Evolutionary conservation across 2,329 filamentous ascomycete species (phyloP).

Genomic region (Aspergillus sp.): DNA sequence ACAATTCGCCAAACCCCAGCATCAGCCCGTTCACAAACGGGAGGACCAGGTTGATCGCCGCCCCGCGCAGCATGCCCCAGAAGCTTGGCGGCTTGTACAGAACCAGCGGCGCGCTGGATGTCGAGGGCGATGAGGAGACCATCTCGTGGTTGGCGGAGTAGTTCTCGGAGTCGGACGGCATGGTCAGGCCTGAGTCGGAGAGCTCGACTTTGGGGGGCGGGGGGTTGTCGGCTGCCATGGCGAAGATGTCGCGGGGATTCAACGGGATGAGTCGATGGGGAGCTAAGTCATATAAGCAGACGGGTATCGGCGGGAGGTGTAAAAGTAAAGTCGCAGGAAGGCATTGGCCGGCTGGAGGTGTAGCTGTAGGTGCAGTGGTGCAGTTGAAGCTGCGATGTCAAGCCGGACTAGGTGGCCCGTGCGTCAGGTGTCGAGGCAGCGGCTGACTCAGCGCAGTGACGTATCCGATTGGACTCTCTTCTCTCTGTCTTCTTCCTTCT

Average conservation of each 20-base stretch:
- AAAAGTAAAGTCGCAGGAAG: too few species aligned
- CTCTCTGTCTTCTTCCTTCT: neutral
- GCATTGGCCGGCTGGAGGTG: too few species aligned
- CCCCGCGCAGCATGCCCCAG: constrained; percentile 75
- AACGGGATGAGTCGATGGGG: too few species aligned
- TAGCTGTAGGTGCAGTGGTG: too few species aligned
- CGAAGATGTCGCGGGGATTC: constrained; percentile 8
- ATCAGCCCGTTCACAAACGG: constrained; percentile 98
- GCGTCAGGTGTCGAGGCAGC: too few species aligned
- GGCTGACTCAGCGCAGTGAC: too few species aligned
- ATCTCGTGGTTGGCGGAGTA: constrained; percentile 35
- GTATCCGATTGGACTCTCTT: too few species aligned
- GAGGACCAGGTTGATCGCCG: constrained; percentile 88
- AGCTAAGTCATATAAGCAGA: neutral
- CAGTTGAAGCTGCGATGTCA: too few species aligned
- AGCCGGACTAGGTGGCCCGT: too few species aligned
- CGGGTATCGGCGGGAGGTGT: too few species aligned
- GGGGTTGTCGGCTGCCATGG: constrained; percentile 26
- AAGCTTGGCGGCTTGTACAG: constrained; percentile 83
- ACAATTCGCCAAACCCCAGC: constrained; percentile 92
- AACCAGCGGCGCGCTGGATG: constrained; percentile 31
- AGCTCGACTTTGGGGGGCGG: constrained; percentile 27
- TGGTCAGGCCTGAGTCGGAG: constrained; percentile 35
- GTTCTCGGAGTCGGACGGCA: constrained; percentile 41
- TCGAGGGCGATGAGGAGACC: constrained; percentile 24